Conservation (phyloP, 768 basidiomycete species). For the Trametes elegans region DNA sequence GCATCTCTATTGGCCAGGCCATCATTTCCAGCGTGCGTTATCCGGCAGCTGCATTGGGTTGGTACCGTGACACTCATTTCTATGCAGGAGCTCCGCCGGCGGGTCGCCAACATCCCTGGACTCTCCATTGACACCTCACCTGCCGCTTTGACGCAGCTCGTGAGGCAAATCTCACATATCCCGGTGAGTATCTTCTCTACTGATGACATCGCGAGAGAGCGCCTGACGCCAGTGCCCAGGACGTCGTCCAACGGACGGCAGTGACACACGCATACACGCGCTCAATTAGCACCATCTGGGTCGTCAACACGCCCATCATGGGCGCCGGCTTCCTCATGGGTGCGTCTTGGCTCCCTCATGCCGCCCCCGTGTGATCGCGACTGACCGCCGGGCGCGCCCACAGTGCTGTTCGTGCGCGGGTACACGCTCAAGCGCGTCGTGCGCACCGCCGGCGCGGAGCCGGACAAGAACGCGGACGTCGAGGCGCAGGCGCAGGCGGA, state of each 20-base stretch:
- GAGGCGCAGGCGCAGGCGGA: slow-evolving; percentile 20
- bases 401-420: slow-evolving; percentile 55
- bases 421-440: slow-evolving; percentile 58
- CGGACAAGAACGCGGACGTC: slow-evolving; percentile 27
- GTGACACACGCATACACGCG: slow-evolving; percentile 62
- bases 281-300: slow-evolving; percentile 63
- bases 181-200: slow-evolving; percentile 33
- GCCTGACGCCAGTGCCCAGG: slow-evolving; percentile 32
- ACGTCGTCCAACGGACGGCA: slow-evolving; percentile 44
- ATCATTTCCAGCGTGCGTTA: slow-evolving; percentile 58
- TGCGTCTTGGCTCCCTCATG: slow-evolving; percentile 15
- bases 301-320: slow-evolving; percentile 57
- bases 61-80: no score
- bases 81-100: slow-evolving; percentile 37
- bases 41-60: neutral
- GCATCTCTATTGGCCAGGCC: slow-evolving; percentile 70
- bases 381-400: no score
- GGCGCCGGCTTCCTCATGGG: slow-evolving; percentile 49
- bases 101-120: slow-evolving; percentile 38
- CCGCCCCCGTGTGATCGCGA: neutral
- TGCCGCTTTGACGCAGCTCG: slow-evolving; percentile 44
- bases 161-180: slow-evolving; percentile 44
- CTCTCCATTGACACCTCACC: slow-evolving; percentile 41
- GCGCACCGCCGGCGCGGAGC: slow-evolving; percentile 36
- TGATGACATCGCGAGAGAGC: no score